These are phyloP conservation scores for Lithospermum erythrorhizon DNA, from an alignment of 257 asterid species.

Conservation along the genomic window DNA sequence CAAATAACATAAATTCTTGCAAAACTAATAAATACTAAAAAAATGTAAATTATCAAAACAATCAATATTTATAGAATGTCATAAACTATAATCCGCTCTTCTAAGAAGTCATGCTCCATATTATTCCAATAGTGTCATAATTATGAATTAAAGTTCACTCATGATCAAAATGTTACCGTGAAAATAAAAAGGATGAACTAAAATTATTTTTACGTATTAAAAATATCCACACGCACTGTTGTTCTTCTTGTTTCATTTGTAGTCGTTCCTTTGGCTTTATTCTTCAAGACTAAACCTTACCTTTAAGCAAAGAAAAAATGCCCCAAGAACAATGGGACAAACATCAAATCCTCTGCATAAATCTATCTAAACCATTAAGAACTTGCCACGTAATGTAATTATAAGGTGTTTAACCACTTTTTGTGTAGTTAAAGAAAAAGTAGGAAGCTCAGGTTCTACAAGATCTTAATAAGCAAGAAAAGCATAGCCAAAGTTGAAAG, in stretches of 20 bases:
- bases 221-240: slow-evolving; percentile 19
- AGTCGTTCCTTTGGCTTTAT: slow-evolving; percentile 37
- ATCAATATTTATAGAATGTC: too few species aligned
- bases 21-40: too few species aligned
- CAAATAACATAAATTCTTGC: too few species aligned
- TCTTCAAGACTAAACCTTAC: slow-evolving; percentile 33
- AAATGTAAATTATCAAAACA: too few species aligned
- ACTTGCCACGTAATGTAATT: slow-evolving; percentile 16
- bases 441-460: slow-evolving; percentile 8
- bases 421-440: background rate
- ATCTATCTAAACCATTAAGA: slow-evolving; percentile 11
- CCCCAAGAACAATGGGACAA: slow-evolving; percentile 36
- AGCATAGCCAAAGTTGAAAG: slow-evolving; percentile 46
- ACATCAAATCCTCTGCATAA: background rate
- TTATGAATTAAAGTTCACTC: too few species aligned
- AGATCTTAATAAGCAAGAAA: slow-evolving; percentile 38
- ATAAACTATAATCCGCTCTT: too few species aligned
- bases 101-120: too few species aligned
- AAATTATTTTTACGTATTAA: too few species aligned
- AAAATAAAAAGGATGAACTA: too few species aligned
- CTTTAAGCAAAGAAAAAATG: slow-evolving; percentile 51
- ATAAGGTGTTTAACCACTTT: slow-evolving; percentile 5
- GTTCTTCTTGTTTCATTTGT: slow-evolving; percentile 7
- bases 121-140: too few species aligned
- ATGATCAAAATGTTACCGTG: too few species aligned